A percentile compares a stretch with the other conserved stretches of the same genome.
phyloP scores from a whole-genome alignment of 257 asterid species.

The Vinca minor region DNA sequence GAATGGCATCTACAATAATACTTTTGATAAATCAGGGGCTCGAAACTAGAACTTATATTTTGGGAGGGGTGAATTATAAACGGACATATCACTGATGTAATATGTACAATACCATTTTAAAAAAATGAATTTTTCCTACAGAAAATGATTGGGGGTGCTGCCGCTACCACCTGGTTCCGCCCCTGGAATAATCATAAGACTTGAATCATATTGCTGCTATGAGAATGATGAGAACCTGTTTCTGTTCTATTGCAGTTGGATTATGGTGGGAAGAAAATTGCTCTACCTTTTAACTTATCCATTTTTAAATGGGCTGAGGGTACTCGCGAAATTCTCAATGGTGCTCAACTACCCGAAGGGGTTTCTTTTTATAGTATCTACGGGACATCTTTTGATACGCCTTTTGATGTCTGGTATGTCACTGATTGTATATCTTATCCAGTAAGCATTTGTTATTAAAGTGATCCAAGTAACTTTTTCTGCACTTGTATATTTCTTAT shows the following conservation, averaged over 20 bases:
- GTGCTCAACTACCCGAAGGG: conserved; percentile 57
- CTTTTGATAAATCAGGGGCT: too few relatives aligned
- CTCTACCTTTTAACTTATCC: conserved; percentile 66
- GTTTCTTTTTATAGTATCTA: conserved; percentile 71
- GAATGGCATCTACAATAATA: background rate
- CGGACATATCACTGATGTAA: too few relatives aligned
- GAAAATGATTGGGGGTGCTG: too few relatives aligned
- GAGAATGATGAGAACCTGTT: background rate
- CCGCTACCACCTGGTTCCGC: too few relatives aligned
- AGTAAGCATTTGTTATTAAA: background rate
- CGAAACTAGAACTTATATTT: too few relatives aligned
- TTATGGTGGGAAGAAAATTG: conserved; percentile 47
- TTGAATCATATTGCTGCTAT: background rate
- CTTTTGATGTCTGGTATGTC: conserved; percentile 77
- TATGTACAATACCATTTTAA: too few relatives aligned
- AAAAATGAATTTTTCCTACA: too few relatives aligned
- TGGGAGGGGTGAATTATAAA: too few relatives aligned
- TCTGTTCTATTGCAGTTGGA: conserved; percentile 36
- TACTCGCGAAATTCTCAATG: conserved; percentile 53
- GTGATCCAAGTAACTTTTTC: background rate
- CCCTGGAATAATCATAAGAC: background rate
- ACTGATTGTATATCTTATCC: background rate
- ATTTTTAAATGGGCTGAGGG: conserved; percentile 66
- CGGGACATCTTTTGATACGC: conserved; percentile 75
- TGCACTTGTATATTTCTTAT: background rate